phyloP scores from a whole-genome alignment of 257 asterid species.

The Scutellaria minor region DNA sequence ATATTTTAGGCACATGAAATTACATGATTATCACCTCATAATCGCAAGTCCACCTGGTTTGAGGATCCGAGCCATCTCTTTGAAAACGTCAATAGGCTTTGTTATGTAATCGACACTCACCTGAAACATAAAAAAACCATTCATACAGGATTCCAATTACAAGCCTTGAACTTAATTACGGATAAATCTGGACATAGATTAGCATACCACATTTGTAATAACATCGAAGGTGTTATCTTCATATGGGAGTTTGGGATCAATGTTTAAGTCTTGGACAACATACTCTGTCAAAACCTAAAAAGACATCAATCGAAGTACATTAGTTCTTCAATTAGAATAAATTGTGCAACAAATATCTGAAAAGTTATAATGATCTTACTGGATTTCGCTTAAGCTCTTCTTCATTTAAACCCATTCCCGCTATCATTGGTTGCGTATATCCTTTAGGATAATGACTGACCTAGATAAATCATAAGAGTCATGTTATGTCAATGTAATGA shows the following conservation, averaged over 20 bases:
- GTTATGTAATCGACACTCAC: constrained; percentile 94
- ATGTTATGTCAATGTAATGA: constrained; percentile 20
- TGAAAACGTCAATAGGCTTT: constrained; percentile 87
- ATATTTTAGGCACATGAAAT: constrained; percentile 14
- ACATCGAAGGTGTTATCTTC: constrained; percentile 82
- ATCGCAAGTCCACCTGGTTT: constrained; percentile 94
- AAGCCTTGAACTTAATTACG: neutral
- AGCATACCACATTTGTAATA: constrained; percentile 82
- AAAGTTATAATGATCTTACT: constrained; percentile 49
- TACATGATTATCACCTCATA: constrained; percentile 58
- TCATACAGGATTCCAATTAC: neutral
- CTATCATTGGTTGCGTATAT: constrained; percentile 77
- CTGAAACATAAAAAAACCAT: constrained; percentile 46
- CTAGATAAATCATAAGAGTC: constrained; percentile 51
- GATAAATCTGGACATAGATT: constrained; percentile 25
- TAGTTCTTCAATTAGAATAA: constrained; percentile 18
- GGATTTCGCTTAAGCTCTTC: constrained; percentile 88
- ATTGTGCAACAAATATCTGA: neutral
- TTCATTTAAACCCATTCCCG: constrained; percentile 93
- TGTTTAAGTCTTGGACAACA: constrained; percentile 88
- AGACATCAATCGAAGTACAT: constrained; percentile 28
- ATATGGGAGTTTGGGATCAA: constrained; percentile 79
- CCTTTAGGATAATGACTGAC: constrained; percentile 97
- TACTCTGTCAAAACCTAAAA: constrained; percentile 87
- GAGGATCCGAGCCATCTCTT: constrained; percentile 83